Percentiles rank a stretch among this genome's conserved stretches.
These are phyloP conservation scores for Psophocarpus tetragonolobus DNA, from an alignment of 306 rosid genomes.

Conservation along the genomic window DNA sequence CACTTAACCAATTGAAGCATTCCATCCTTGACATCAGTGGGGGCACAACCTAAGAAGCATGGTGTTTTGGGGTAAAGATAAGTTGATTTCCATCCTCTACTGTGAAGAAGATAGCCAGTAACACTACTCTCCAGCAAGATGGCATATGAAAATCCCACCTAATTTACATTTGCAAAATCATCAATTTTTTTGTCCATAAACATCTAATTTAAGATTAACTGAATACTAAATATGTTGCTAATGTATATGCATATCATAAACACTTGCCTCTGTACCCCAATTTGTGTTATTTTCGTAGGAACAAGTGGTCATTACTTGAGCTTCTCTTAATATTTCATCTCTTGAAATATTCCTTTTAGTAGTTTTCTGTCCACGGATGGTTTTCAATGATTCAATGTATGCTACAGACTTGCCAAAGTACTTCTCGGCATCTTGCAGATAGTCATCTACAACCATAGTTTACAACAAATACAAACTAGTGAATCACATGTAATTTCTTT, in stretches of 20 bases:
- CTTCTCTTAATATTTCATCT: constrained; percentile 33
- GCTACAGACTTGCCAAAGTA: constrained; percentile 35
- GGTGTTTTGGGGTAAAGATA: constrained; percentile 45
- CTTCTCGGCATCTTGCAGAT: constrained; percentile 22
- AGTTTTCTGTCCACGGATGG: constrained; percentile 19
- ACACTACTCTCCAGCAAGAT: constrained; percentile 42
- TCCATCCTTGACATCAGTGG: constrained; percentile 42
- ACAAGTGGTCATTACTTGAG: constrained; percentile 41
- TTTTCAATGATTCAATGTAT: constrained; percentile 40
- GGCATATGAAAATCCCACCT: constrained; percentile 47
- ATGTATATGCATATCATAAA: neutral
- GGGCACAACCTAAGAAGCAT: constrained; percentile 45
- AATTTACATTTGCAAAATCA: neutral
- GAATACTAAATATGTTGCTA: too few species aligned
- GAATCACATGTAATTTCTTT: neutral
- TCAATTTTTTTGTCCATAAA: neutral
- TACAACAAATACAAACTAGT: too few species aligned
- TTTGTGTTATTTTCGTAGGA: constrained; percentile 40
- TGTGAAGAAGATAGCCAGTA: constrained; percentile 41
- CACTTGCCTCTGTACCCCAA: constrained; percentile 51
- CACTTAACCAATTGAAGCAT: constrained; percentile 42
- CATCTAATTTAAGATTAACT: neutral
- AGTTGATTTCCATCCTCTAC: constrained; percentile 49
- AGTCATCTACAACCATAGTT: constrained; percentile 26
- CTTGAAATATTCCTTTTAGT: neutral